Base-by-base conservation (phyloP, 2,329 filamentous ascomycete species). In the Penicillium sp. region DNA sequence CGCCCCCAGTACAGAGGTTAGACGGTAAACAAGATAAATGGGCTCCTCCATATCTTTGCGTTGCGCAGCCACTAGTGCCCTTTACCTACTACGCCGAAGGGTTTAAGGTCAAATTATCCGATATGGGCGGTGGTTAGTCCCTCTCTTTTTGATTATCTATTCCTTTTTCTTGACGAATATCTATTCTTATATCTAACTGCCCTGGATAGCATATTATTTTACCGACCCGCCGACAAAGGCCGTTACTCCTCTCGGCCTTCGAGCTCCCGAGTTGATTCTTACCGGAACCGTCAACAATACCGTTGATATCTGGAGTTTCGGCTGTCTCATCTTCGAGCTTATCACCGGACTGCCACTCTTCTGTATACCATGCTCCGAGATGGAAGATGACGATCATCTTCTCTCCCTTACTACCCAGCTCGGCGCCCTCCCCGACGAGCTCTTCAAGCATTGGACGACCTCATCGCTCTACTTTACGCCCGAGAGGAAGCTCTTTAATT, bases 311-410 rank as follows among this genome's bases (percentile, higher is more conserved):
- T 68, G 60, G 65, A 62, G 57, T 46, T 63, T 67, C 34, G 53
- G 55, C 51, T 67, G 64, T 40, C 53, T 67, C n/a, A 21, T 66
- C 28, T 66, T 61, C 50, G 64, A 66, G 53, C 54, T 66, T 31
- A 51, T 67, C 28, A 64, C 62, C 12, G 59, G 64, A 45, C 52
- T 28, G 50, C 62, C 45, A 47, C 54, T 59, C 34, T 57, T 56
- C 50, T 60, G 42, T 54, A 54, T 60, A 38, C 60, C 50, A 49
- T 53, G 39, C n/a, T 56, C 48, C 41, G 45, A 61, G 56, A 33
- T 51, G 52, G 46, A 54, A 58, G 59, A 66, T 51, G 61, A 65
- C 46, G 58, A 64, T 42, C 60, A 64, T 55, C 52, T 66, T 51
- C 52, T 58, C 45, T 59, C 59, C 45, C 52, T 65, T 13, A 60